phyloP scores from a whole-genome alignment of 805 yeast genomes.

The Metschnikowia henanensis region DNA sequence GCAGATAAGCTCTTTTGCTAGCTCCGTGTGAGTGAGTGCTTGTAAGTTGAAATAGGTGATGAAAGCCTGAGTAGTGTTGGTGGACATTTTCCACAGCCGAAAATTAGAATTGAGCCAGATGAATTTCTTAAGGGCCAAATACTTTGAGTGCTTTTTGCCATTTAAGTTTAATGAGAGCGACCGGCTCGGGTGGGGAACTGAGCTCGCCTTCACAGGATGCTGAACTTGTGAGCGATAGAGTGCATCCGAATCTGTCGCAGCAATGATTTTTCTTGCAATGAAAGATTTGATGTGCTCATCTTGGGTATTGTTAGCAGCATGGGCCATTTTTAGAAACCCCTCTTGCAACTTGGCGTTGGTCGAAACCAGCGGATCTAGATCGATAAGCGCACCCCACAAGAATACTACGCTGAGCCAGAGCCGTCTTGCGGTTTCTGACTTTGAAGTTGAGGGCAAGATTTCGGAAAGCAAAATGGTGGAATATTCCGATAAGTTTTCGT shows the following conservation, averaged over 20 bases:
- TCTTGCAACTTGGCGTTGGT: conserved; percentile 5
- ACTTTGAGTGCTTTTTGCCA: conserved; percentile 15
- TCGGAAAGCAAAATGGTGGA: conserved; percentile 7
- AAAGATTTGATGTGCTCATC: conserved; percentile 5
- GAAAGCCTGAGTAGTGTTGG: conserved; percentile 13
- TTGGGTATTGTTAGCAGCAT: background rate
- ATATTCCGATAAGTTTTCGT: conserved; percentile 17
- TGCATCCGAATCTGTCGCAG: conserved; percentile 6
- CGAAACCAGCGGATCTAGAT: background rate
- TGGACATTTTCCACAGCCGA: conserved; percentile 23
- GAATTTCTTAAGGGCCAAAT: conserved; percentile 23
- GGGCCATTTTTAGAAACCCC: conserved; percentile 1
- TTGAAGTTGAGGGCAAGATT: background rate
- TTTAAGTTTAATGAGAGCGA: conserved; percentile 6
- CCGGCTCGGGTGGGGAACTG: background rate
- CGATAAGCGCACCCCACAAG: conserved; percentile 13
- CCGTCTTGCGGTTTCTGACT: background rate
- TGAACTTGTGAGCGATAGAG: background rate
- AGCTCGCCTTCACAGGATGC: background rate
- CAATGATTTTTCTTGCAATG: conserved; percentile 9
- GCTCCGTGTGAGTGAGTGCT: conserved; percentile 12
- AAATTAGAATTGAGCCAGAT: conserved; percentile 30
- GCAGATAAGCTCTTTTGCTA: conserved; percentile 21
- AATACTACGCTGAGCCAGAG: conserved; percentile 14
- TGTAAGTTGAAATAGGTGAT: conserved; percentile 7